A percentile compares a stretch with the other conserved stretches of the same genome.
phyloP scores from a whole-genome alignment of 805 yeast genomes.

The Kodamaea neixiangensis region DNA sequence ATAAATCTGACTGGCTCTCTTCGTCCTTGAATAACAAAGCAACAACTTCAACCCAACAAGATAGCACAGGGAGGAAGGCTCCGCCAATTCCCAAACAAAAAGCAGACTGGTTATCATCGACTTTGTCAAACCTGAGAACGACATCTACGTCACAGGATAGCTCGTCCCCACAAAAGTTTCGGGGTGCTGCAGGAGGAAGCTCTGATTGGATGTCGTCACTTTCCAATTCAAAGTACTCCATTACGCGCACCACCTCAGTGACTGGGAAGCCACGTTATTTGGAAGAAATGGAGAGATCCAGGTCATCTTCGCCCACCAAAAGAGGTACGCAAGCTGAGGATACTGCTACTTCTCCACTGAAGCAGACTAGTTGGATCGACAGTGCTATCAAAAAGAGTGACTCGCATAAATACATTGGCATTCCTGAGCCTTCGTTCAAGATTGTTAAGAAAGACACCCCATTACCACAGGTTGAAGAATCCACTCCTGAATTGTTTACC shows the following conservation, averaged over 20 bases:
- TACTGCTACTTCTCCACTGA: background rate
- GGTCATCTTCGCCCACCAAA: background rate
- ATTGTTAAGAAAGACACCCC: conserved; percentile 13
- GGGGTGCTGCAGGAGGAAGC: background rate
- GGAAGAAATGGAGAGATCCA: conserved; percentile 1
- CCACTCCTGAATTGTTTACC: conserved; percentile 15
- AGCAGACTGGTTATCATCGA: conserved; percentile 17
- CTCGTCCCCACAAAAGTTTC: background rate
- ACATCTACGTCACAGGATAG: conserved; percentile 11
- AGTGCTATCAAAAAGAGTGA: conserved; percentile 19
- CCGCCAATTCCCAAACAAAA: conserved; percentile 11
- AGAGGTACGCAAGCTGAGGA: background rate
- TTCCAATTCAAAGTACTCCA: conserved; percentile 13
- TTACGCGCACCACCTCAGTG: background rate
- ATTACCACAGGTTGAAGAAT: conserved; percentile 9
- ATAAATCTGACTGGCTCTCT: conserved; percentile 18
- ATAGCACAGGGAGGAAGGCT: background rate
- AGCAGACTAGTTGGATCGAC: conserved; percentile 17
- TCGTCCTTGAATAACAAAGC: conserved; percentile 14
- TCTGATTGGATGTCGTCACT: conserved; percentile 18
- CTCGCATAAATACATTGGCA: conserved; percentile 14
- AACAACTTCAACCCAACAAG: conserved; percentile 12
- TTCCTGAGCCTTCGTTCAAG: conserved; percentile 15
- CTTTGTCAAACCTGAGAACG: conserved; percentile 13
- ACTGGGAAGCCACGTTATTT: conserved; percentile 1